Conservation (phyloP, 805 yeast genomes). For the Lipomyces chichibuensis region DNA sequence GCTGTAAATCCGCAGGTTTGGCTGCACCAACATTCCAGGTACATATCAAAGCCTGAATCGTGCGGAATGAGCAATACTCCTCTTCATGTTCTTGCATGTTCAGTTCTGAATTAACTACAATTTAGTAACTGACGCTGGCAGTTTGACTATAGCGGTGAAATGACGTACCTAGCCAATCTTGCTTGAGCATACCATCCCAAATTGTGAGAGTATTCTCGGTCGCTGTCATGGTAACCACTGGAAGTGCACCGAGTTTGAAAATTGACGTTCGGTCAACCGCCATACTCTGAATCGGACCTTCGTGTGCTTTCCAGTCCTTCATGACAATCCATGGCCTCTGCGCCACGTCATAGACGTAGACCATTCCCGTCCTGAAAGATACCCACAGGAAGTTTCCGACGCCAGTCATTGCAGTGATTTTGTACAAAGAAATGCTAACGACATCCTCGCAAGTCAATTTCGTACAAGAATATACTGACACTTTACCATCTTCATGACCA, state of each 20-base stretch:
- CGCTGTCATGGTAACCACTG: constrained; percentile 38
- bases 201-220: constrained; percentile 37
- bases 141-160: background rate
- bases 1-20: constrained; percentile 42
- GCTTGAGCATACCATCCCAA: constrained; percentile 46
- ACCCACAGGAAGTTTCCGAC: constrained; percentile 45
- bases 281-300: constrained; percentile 36
- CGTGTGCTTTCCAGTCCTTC: constrained; percentile 48
- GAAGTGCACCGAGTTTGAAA: constrained; percentile 36
- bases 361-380: constrained; percentile 45
- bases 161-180: constrained; percentile 42
- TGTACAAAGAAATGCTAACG: constrained; percentile 42
- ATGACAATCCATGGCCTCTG: constrained; percentile 43
- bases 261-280: constrained; percentile 30
- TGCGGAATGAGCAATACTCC: constrained; percentile 40
- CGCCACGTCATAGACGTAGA: constrained; percentile 43
- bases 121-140: background rate
- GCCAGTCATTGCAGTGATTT: constrained; percentile 39
- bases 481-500: constrained; percentile 49
- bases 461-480: constrained; percentile 41
- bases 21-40: constrained; percentile 51
- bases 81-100: constrained; percentile 39
- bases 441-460: constrained; percentile 40
- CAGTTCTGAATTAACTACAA: constrained; percentile 25
- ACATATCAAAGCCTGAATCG: constrained; percentile 42